Conservation (phyloP, 1,284 basidiomycete species). For the Puccinia novopanici region DNA sequence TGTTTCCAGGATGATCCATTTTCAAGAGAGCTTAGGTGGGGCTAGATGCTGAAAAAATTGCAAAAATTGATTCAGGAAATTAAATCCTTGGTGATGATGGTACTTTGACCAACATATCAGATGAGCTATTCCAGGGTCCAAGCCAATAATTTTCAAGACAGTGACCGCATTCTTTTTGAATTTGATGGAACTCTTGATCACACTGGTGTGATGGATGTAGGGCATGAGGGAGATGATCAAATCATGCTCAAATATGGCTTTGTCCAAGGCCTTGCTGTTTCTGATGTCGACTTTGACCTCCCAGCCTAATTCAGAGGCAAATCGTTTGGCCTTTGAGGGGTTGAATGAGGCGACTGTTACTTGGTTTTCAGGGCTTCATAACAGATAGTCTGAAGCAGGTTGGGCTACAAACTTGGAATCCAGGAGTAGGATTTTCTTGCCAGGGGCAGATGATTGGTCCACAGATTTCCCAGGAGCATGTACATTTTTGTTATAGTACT, state of each 20-base stretch:
- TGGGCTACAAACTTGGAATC: constrained; percentile 94
- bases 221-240: constrained; percentile 96
- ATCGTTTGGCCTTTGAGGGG: constrained; percentile 70
- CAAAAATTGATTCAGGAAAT: no score
- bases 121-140: constrained; percentile 74
- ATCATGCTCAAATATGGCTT: constrained; percentile 80
- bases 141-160: constrained; percentile 96
- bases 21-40: no score
- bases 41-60: no score
- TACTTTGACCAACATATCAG: no score
- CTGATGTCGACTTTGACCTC: constrained; percentile 75
- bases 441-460: constrained; percentile 39
- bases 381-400: constrained; percentile 90
- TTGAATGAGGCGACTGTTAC: constrained; percentile 89
- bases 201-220: constrained; percentile 84
- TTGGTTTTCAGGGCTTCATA: constrained; percentile 76
- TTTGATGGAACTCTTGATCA: constrained; percentile 94
- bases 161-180: constrained; percentile 90
- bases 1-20: no score
- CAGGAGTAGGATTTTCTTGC: constrained; percentile 81
- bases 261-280: constrained; percentile 72
- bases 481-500: constrained; percentile 83
- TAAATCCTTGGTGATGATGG: no score
- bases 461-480: constrained; percentile 63
- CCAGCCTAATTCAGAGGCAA: constrained; percentile 71